Base-by-base conservation (phyloP, 352 stramenopile genomes). In the Phytophthora parvispora region DNA sequence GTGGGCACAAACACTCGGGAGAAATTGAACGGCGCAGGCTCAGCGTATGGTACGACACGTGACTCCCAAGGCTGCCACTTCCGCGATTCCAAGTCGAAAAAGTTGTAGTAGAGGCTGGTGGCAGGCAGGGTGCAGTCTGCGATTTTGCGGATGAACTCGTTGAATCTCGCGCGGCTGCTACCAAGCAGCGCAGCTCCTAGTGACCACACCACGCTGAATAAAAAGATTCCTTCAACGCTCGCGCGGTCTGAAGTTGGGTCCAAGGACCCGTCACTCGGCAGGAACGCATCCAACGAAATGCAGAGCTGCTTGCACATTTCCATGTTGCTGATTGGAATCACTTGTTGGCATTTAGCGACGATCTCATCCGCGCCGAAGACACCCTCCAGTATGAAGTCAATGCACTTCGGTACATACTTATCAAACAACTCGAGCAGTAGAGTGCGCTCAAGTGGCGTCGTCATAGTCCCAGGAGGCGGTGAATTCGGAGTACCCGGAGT, bases 231-330 rank as follows among this genome's bases (percentile, higher is more conserved):
- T 83, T 99, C 95, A 4, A 99, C 70, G 27, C 87, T 90, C 12
- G 75, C 81, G 12, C 80, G 80, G 31, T 92, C 80, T 8, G 57
- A 69, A 0, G 64, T 77, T 0, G 78, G 69, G 24, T 94, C 83
- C 27, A 92, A 53, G 3, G 69, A 74, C 1, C 65, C 79, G 5
- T 87, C 81, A 5, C 53, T 65, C 0, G 84, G 86, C 2, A 98
- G 56, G 62, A 97, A 98, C 0, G 87, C 89, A 61, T 99, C 94
- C 8, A 99, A 72, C 10, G 93, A 89, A 18, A 93, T 96, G 55
- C 91, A 98, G 0, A 99, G 83, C 70, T 99, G 97, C 65, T 98
- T 99, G 62, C 96, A 97, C 90, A 99, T 97, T 72, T 98, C 94
- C 72, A 99, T 93, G 47, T 97, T 97, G 57, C 91, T 95, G 54